Evolutionary conservation across 345 rosid genomes (phyloP).

Genomic region (Lepidium sativum): DNA sequence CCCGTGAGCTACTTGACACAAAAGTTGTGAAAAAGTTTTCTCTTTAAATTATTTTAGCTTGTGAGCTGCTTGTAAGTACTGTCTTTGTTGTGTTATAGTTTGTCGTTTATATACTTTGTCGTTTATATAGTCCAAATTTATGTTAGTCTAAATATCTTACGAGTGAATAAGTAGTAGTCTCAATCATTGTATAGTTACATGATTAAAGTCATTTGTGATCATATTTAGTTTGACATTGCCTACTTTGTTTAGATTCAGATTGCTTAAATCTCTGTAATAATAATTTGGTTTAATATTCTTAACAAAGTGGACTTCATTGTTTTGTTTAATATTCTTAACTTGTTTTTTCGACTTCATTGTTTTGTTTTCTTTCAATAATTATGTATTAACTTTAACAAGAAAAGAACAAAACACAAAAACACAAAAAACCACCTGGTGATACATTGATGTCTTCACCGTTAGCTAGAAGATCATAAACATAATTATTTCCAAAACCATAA

Average conservation of each 20-base stretch:
- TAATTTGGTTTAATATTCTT: background rate
- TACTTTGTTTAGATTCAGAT: background rate
- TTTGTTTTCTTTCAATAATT: background rate
- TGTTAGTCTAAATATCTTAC: background rate
- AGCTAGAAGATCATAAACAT: background rate
- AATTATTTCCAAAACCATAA: background rate
- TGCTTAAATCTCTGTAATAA: background rate
- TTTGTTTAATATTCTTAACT: background rate
- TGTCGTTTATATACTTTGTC: too few species aligned
- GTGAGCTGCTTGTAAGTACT: too few species aligned
- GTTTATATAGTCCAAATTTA: background rate
- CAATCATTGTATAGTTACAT: background rate
- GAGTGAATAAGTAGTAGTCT: background rate
- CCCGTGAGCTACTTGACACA: too few species aligned
- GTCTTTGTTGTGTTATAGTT: too few species aligned
- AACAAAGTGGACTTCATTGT: background rate
- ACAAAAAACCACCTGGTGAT: background rate
- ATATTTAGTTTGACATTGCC: background rate
- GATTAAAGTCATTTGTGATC: constrained; percentile 6
- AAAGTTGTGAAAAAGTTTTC: too few species aligned
- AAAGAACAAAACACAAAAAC: too few species aligned
- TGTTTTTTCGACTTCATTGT: background rate
- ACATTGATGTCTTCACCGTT: background rate
- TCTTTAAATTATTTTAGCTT: too few species aligned
- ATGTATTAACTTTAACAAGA: background rate